Evolutionary conservation across 768 basidiomycete genomes (phyloP).

Genomic region (Termitomyces sp.): DNA sequence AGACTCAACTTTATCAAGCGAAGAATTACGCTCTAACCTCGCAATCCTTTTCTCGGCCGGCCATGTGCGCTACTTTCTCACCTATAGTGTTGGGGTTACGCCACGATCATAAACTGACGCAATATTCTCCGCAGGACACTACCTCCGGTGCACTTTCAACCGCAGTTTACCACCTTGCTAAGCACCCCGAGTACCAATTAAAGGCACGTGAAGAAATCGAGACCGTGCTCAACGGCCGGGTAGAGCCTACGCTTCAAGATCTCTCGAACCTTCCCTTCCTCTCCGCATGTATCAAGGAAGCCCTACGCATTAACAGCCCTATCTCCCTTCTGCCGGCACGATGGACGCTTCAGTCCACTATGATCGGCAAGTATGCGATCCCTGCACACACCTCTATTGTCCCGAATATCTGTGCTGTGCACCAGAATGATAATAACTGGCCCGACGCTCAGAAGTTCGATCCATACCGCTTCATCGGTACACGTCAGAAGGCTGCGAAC

Average conservation of each 20-base stretch:
- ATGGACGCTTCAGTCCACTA: slow-evolving; percentile 20
- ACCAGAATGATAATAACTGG: slow-evolving; percentile 28
- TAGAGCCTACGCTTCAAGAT: slow-evolving; percentile 30
- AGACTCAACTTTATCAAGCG: slow-evolving; percentile 29
- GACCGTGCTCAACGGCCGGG: slow-evolving; percentile 23
- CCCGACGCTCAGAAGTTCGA: slow-evolving; percentile 27
- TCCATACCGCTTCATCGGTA: slow-evolving; percentile 30
- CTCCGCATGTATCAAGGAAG: slow-evolving; percentile 38
- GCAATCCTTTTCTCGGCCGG: slow-evolving; percentile 39
- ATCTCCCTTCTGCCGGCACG: slow-evolving; percentile 28
- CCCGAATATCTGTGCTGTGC: slow-evolving; percentile 31
- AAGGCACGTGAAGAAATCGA: slow-evolving; percentile 36
- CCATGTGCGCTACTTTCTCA: slow-evolving; percentile 27
- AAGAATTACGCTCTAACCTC: slow-evolving; percentile 36
- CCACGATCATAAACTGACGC: slow-evolving; percentile 2
- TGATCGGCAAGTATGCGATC: slow-evolving; percentile 30
- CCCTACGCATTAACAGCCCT: slow-evolving; percentile 34
- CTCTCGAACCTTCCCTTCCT: slow-evolving; percentile 29
- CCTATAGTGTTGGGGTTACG: background rate
- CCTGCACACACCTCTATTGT: slow-evolving; percentile 30
- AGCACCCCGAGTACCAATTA: slow-evolving; percentile 34
- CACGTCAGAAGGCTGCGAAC: slow-evolving; percentile 10
- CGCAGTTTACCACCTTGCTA: slow-evolving; percentile 34
- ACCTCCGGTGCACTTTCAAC: slow-evolving; percentile 38
- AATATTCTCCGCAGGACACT: slow-evolving; percentile 28